A percentile compares a stretch with the other conserved stretches of the same genome.
Evolutionary conservation across 2,329 filamentous ascomycete genomes (phyloP).

Genomic region (Cytospora piceae): DNA sequence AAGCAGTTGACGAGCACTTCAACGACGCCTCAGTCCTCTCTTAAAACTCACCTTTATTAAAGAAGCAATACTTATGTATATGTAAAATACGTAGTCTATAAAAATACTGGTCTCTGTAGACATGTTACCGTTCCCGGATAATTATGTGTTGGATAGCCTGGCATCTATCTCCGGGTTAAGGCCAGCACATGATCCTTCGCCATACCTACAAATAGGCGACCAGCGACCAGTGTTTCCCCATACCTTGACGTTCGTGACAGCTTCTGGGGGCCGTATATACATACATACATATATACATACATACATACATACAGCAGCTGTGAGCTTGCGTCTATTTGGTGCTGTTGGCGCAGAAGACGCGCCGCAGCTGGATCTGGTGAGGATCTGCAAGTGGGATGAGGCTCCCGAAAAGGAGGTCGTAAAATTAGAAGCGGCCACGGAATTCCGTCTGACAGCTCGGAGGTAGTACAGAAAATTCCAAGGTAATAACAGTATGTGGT

Average conservation of each 20-base stretch:
- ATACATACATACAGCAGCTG: too few species aligned
- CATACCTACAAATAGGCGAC: background rate
- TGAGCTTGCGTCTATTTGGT: background rate
- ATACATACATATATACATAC: too few species aligned
- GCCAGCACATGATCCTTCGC: background rate
- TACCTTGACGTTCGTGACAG: background rate
- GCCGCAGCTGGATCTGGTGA: slow-evolving; percentile 5
- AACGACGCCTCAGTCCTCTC: background rate
- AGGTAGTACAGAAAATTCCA: background rate
- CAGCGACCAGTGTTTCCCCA: too few species aligned
- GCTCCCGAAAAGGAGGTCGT: slow-evolving; percentile 5
- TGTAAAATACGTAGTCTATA: background rate
- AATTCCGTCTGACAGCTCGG: slow-evolving; percentile 14
- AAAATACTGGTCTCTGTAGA: too few species aligned
- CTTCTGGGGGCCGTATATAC: background rate
- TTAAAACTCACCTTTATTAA: background rate
- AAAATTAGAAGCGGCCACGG: slow-evolving; percentile 18
- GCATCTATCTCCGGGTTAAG: too few species aligned
- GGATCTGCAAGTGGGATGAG: slow-evolving; percentile 13
- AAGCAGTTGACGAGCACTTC: background rate
- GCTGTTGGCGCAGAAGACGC: too few species aligned
- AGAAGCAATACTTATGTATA: too few species aligned
- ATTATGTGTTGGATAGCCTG: too few species aligned
- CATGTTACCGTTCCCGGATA: too few species aligned
- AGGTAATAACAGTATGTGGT: too few species aligned